Conservation (phyloP, 2,329 filamentous ascomycete species). For the Sporothrix pseudoabietina region DNA sequence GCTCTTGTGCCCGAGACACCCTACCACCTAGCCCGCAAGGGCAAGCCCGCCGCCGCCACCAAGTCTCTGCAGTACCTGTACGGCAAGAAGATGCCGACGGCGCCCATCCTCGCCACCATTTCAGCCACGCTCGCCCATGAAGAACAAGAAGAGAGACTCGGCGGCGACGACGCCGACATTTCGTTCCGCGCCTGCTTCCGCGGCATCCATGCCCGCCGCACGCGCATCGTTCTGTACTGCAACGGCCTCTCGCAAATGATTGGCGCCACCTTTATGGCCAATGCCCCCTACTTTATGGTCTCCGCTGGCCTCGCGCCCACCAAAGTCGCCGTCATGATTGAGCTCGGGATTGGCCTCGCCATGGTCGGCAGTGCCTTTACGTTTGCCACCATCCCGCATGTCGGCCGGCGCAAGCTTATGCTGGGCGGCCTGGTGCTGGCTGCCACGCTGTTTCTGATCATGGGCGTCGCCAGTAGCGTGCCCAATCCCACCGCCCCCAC, state of each 20-base stretch:
- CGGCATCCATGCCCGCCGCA: constrained; percentile 28
- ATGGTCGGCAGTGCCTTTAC: constrained; percentile 5
- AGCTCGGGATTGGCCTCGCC: not conserved
- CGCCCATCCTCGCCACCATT: not conserved
- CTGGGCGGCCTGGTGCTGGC: not conserved
- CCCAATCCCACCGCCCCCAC: not conserved
- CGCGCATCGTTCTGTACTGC: constrained; percentile 23
- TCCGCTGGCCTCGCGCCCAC: constrained; percentile 9
- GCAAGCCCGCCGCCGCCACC: not conserved
- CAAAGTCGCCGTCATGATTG: constrained; percentile 14
- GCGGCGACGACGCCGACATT: not conserved
- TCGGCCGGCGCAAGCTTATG: not conserved
- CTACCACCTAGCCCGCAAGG: not conserved
- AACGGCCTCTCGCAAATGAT: constrained; percentile 23
- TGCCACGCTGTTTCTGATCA: not conserved
- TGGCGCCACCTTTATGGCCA: constrained; percentile 16
- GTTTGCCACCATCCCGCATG: not conserved
- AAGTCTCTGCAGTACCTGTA: not conserved
- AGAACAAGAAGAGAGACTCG: not conserved
- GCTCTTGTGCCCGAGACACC: not conserved
- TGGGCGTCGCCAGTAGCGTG: constrained; percentile 1
- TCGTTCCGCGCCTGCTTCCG: constrained; percentile 21
- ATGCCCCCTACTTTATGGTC: constrained; percentile 25
- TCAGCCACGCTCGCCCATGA: not conserved
- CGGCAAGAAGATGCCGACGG: not conserved